Evolutionary conservation across 148 eudicot genomes (phyloP), one percentile per base, ranked within the genome.

Genomic region (Oxyria digyna): DNA sequence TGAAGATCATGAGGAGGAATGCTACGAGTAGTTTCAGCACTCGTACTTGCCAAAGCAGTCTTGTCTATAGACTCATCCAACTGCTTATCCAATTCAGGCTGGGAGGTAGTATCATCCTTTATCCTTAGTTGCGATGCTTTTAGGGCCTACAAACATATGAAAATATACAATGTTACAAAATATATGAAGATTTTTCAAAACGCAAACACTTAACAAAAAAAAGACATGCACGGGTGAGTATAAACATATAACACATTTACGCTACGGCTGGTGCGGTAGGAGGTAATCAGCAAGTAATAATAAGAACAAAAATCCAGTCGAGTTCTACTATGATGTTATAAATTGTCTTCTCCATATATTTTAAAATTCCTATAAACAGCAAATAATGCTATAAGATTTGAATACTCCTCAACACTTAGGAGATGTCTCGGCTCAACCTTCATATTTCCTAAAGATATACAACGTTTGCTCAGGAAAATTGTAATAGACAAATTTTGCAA

Each of bases 1-100:
- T 81, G 81, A 41, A 82, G 46, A 83, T 88, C 86, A 76, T 87
- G 73, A 2, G 96, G 93, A 50, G 99, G 97, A 71, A 87, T 68
- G 69, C 81, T 87, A 15, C 81, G 82, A 72, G 81, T 31, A 75
- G 45, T 71, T 46, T 69, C 74, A n/a, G 71, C 38, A 41, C 46
- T 74, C 67, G 76, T 73, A 68, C 75, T 82, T 48, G 76, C 83
- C 73, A 88, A 74, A 62, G 96, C 97, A 55, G 78, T 80, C 75
- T 72, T 77, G 79, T 85, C 83, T 62, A 81, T 74, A 68, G 73
- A 41, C 70, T 66, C 82, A 42, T 77, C 72, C 18, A 85, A n/a
- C 40, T 81, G 77, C 29, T 31, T 67, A 14, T 77, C 73, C 70
- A 83, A 42, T 18, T 76, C 85, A 67, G 77, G 68, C 62, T 75